phyloP scores from a whole-genome alignment of 805 yeast species.

The Candida corydali region DNA sequence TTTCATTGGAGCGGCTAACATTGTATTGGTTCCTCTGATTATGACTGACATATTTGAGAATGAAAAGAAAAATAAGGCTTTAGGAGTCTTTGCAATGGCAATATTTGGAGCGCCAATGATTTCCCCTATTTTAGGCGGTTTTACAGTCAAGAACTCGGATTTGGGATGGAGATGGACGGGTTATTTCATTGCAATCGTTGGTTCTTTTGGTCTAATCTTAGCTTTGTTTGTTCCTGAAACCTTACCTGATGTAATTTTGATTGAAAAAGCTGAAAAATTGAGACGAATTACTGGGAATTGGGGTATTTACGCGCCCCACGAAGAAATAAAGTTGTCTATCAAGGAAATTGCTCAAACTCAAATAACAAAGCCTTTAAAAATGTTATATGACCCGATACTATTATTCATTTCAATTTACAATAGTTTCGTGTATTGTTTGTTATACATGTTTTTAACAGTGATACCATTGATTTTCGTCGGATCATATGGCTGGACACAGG shows the following conservation, averaged over 20 bases:
- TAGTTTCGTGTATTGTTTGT: constrained; percentile 45
- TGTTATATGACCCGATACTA: constrained; percentile 41
- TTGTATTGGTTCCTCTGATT: constrained; percentile 81
- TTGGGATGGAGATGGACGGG: constrained; percentile 57
- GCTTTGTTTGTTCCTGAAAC: constrained; percentile 34
- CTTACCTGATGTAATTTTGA: constrained; percentile 33
- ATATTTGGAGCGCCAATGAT: constrained; percentile 76
- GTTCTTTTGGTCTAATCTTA: constrained; percentile 24
- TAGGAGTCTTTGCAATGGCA: constrained; percentile 63
- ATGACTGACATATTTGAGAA: constrained; percentile 78
- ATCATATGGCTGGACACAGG: constrained; percentile 56
- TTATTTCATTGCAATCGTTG: constrained; percentile 45
- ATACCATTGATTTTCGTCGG: constrained; percentile 39
- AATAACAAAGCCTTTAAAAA: constrained; percentile 31
- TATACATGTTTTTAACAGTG: constrained; percentile 42
- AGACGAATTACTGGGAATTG: constrained; percentile 38
- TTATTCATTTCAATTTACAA: constrained; percentile 42
- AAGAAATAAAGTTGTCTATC: constrained; percentile 24
- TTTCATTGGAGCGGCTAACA: constrained; percentile 76
- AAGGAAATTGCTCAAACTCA: constrained; percentile 31
- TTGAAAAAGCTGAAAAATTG: constrained; percentile 26
- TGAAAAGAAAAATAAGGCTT: constrained; percentile 66
- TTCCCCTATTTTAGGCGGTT: constrained; percentile 62
- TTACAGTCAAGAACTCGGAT: constrained; percentile 31
- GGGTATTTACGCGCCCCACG: constrained; percentile 36